Evolutionary conservation across 192 early-diverging fungal genomes (phyloP).

Genomic region (Allomyces macrogynus): DNA sequence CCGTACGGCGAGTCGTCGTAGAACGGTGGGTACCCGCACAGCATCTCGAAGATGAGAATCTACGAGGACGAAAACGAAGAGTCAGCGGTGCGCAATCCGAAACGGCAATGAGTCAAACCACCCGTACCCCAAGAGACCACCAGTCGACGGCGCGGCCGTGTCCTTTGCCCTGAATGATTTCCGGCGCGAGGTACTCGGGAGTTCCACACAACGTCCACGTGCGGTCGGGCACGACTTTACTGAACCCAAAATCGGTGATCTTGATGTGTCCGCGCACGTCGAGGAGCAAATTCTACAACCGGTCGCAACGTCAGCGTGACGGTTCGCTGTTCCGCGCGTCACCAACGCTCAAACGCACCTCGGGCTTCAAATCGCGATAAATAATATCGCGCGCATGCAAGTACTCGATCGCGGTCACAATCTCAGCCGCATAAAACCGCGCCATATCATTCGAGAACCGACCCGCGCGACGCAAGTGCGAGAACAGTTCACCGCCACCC

Average conservation of each 20-base stretch:
- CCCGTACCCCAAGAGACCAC: constrained; percentile 69
- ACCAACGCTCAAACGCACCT: constrained; percentile 10
- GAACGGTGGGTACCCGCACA: constrained; percentile 74
- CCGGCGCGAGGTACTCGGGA: constrained; percentile 90
- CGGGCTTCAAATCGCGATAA: constrained; percentile 93
- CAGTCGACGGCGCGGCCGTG: constrained; percentile 96
- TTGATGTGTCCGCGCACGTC: constrained; percentile 84
- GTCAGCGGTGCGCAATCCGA: too few species aligned
- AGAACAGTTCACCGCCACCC: constrained; percentile 88
- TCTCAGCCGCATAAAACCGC: constrained; percentile 86
- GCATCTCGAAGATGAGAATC: constrained; percentile 95
- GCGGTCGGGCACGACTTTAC: constrained; percentile 66
- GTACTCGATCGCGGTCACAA: constrained; percentile 87
- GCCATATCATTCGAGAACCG: constrained; percentile 89
- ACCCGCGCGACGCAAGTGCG: constrained; percentile 76
- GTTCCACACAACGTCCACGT: constrained; percentile 98
- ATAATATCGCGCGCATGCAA: constrained; percentile 84
- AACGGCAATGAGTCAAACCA: too few species aligned
- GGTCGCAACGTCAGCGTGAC: not conserved
- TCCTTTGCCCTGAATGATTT: constrained; percentile 92
- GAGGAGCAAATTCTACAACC: constrained; percentile 35
- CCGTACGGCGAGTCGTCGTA: constrained; percentile 95
- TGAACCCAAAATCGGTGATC: constrained; percentile 96
- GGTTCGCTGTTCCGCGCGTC: not conserved
- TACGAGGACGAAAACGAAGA: too few species aligned